Base-by-base conservation (phyloP, 31 red algal species). In the Asparagopsis taxiformis region DNA sequence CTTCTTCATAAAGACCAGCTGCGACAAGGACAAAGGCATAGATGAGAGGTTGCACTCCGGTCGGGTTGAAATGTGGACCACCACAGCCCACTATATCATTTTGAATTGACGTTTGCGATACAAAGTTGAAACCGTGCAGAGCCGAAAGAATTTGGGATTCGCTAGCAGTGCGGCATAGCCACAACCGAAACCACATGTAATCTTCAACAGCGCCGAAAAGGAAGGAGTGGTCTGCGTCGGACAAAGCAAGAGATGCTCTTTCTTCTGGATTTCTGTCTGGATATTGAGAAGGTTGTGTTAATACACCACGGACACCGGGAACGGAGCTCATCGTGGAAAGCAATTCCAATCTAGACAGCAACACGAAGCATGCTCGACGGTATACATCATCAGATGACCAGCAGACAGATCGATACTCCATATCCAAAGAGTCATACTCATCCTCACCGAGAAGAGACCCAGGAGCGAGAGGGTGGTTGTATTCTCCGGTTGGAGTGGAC, bases 131-230 rank as follows among this genome's bases (percentile, higher is more conserved):
- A 26, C 58, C 59, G 31, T 52, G 33, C 4, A 55, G 49, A 51
- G 55, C 25, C 7, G 79, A 59, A 20, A 86, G 52, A 4, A 52
- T 62, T 37, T 68, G 70, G 13, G 70, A 80, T 65, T 77, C 73
- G 19, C 36, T 51, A 0, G 29, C 67, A 10, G 77, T 62, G 23
- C 92, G 75, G 16, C 77, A 70, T 11, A 80, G 65, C 62, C 72
- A 82, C 23, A 95, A 66, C 16, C 81, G 87, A 41, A 95, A 65
- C 92, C 92, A 95, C 20, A 90, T 51, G 51, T 95, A 95, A 74
- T 95, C 92, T 56, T 95, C 92, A 46, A 95, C 70, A 2, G 85
- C 75, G 38, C 43, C 58, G 30, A 95, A 83, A 23, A 95, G 74
- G 19, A 83, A 46, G 9, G 59, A 41, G 15, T 88, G 70, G 74